Conservation (phyloP, 305 asterid species). For the Rubia balearica region DNA sequence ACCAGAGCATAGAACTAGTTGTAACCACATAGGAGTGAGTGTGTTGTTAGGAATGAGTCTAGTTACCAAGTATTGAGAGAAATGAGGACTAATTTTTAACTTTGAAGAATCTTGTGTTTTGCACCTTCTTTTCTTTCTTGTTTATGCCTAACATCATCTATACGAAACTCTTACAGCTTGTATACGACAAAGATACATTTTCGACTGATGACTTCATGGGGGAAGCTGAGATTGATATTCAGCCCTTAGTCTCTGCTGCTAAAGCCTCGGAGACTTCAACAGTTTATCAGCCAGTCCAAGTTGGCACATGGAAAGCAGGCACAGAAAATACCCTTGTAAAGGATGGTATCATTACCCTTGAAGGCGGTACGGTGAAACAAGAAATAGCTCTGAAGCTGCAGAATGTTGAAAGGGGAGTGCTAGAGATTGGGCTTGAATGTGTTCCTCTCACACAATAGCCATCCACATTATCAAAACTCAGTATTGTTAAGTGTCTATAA, state of each 20-base stretch:
- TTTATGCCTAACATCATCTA: not conserved
- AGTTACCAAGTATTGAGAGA: not conserved
- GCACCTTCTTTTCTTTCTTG: not conserved
- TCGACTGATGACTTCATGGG: slow-evolving; percentile 95
- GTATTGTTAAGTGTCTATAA: not conserved
- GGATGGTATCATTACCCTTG: slow-evolving; percentile 54
- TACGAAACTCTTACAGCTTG: slow-evolving; percentile 40
- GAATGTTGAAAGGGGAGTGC: slow-evolving; percentile 77
- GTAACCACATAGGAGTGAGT: not conserved
- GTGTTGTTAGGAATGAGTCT: not conserved
- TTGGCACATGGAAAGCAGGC: slow-evolving; percentile 44
- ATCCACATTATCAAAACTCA: not conserved
- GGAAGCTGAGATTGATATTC: slow-evolving; percentile 83
- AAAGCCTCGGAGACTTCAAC: slow-evolving; percentile 53
- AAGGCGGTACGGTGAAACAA: slow-evolving; percentile 67
- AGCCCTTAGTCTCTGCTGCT: slow-evolving; percentile 74
- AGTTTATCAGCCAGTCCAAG: slow-evolving; percentile 37
- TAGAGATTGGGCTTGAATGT: slow-evolving; percentile 91
- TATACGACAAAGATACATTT: slow-evolving; percentile 89
- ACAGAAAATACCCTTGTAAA: slow-evolving; percentile 42
- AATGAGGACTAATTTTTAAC: no score
- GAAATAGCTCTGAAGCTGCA: slow-evolving; percentile 66
- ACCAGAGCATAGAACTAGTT: not conserved
- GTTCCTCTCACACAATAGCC: slow-evolving; percentile 71
- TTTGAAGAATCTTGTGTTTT: not conserved